Evolutionary conservation across 164 flowering plant species (phyloP).

Genomic region (Berberis vulgaris): DNA sequence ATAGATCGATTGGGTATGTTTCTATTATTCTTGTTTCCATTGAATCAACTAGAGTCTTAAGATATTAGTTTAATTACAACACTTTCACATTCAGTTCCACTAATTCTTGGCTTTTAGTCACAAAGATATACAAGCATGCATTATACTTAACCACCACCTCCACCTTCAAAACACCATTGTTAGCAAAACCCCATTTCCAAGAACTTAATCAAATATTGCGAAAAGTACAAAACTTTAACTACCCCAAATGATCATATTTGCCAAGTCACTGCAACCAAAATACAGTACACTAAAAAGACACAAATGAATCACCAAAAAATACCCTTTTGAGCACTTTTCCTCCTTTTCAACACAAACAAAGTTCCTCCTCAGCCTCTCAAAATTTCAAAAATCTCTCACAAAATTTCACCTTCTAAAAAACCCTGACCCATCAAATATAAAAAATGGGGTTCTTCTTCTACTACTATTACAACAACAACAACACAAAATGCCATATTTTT

Average conservation of each 20-base stretch:
- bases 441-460: not conserved
- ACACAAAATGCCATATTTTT: too few species aligned
- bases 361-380: not conserved
- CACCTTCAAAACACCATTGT: too few species aligned
- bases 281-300: not conserved
- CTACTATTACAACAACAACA: not conserved
- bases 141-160: too few species aligned
- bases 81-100: not conserved
- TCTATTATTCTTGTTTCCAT: conserved; percentile 1
- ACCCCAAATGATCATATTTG: not conserved
- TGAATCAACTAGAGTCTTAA: not conserved
- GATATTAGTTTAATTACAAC: too few species aligned
- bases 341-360: too few species aligned
- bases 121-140: too few species aligned
- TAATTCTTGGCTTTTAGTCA: too few species aligned
- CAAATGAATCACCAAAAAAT: conserved; percentile 3
- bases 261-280: not conserved
- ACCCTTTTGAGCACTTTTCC: too few species aligned
- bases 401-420: not conserved
- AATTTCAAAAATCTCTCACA: not conserved
- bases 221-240: not conserved
- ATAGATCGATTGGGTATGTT: too few species aligned
- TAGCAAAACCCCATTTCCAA: conserved; percentile 1
- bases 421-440: too few species aligned
- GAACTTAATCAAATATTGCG: not conserved